Percentiles rank a stretch among this genome's conserved stretches.
phyloP scores from a whole-genome alignment of 768 basidiomycete species.

The Lactarius sp. region DNA sequence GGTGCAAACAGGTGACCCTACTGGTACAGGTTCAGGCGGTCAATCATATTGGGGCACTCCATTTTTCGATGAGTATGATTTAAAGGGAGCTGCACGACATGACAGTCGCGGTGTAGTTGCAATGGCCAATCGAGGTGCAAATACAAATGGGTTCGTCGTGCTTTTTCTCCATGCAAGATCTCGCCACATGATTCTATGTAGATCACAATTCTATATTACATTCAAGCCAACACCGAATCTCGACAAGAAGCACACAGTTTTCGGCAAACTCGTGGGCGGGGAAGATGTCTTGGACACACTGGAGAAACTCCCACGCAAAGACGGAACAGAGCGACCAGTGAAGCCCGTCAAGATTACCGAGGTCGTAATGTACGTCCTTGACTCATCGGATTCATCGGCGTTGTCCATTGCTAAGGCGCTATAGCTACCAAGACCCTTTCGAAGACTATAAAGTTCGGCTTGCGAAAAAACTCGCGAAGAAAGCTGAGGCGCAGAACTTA shows the following conservation, averaged over 20 bases:
- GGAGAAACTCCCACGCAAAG: constrained; percentile 75
- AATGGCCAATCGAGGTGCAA: constrained; percentile 94
- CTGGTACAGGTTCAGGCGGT: constrained; percentile 92
- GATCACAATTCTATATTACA: constrained; percentile 92
- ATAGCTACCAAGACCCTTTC: constrained; percentile 90
- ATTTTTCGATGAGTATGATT: constrained; percentile 90
- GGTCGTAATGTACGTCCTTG: constrained; percentile 66
- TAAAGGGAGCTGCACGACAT: constrained; percentile 85
- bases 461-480: constrained; percentile 67
- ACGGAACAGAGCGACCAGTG: constrained; percentile 80
- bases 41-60: constrained; percentile 92
- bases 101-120: constrained; percentile 79
- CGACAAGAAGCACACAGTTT: constrained; percentile 93
- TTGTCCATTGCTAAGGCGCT: not conserved
- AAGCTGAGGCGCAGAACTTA: constrained; percentile 40
- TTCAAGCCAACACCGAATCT: constrained; percentile 81
- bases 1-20: constrained; percentile 98
- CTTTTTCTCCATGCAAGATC: constrained; percentile 3
- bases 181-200: constrained; percentile 30
- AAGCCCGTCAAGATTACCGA: constrained; percentile 84
- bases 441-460: constrained; percentile 85
- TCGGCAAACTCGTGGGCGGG: constrained; percentile 95
- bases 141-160: constrained; percentile 69
- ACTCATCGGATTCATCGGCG: not conserved
- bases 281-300: constrained; percentile 84